These are phyloP conservation scores for Skeletonema grethae DNA, from an alignment of 108 stramenopile genomes.

Conservation along the genomic window DNA sequence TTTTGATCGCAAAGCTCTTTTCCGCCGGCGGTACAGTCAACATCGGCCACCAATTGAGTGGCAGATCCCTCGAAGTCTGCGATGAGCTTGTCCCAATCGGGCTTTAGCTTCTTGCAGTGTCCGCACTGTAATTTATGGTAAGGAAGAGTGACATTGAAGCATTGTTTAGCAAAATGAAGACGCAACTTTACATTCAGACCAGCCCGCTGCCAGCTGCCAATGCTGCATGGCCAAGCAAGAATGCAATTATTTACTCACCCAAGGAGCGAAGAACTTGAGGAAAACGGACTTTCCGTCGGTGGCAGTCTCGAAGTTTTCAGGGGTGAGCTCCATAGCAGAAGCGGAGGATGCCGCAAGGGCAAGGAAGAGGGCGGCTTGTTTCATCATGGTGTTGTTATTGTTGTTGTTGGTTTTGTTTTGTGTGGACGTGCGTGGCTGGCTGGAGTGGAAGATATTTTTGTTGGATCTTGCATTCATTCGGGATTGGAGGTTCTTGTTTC, in stretches of 20 bases:
- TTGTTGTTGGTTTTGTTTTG: neutral
- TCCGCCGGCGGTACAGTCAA: constrained; percentile 83
- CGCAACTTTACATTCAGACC: neutral
- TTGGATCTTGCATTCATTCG: neutral
- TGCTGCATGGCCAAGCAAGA: neutral
- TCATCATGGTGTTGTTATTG: constrained; percentile 8
- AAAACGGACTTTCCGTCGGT: constrained; percentile 78
- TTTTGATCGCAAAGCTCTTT: constrained; percentile 69
- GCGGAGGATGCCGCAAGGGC: constrained; percentile 36
- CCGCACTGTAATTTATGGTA: constrained; percentile 57
- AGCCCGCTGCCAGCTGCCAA: neutral
- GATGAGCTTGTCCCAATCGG: constrained; percentile 80
- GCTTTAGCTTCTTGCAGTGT: constrained; percentile 75
- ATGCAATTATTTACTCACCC: constrained; percentile 38
- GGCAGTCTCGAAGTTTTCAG: constrained; percentile 61
- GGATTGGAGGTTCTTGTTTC: too few relatives aligned
- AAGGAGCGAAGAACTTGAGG: constrained; percentile 84
- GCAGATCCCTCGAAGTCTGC: constrained; percentile 53
- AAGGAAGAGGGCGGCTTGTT: constrained; percentile 20
- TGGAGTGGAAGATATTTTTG: too few relatives aligned
- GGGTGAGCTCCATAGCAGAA: constrained; percentile 42
- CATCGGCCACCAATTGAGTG: constrained; percentile 56
- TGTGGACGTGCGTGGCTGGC: neutral
- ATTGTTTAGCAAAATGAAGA: neutral
- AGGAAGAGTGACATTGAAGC: neutral